Evolutionary conservation across 768 basidiomycete genomes (phyloP).

Genomic region (Trametes maxima): DNA sequence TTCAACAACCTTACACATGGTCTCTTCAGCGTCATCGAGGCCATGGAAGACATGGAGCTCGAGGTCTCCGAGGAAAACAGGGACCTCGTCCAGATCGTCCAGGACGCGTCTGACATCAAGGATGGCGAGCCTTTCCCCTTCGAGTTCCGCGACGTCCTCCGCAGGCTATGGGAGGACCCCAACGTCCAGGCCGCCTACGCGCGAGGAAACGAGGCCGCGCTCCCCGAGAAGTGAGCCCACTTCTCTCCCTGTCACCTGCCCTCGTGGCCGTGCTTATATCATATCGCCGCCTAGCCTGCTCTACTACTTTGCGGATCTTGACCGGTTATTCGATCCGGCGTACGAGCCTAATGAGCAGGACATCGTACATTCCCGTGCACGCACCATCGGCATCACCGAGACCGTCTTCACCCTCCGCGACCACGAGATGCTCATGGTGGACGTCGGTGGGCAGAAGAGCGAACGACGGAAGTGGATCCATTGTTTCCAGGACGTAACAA

Average conservation of each 20-base stretch:
- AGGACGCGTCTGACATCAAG: constrained; percentile 67
- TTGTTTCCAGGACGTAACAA: constrained; percentile 93
- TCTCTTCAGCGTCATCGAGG: constrained; percentile 78
- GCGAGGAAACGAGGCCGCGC: constrained; percentile 86
- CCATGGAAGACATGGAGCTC: constrained; percentile 89
- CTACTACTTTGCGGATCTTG: constrained; percentile 80
- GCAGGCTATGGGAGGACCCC: constrained; percentile 74
- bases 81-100: constrained; percentile 61
- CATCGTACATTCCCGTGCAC: constrained; percentile 82
- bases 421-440: constrained; percentile 90
- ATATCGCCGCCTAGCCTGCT: constrained; percentile 46
- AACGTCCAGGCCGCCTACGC: constrained; percentile 75
- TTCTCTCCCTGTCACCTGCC: constrained; percentile 9
- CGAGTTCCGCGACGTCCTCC: constrained; percentile 66
- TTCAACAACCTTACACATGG: constrained; percentile 92
- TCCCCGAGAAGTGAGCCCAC: constrained; percentile 80
- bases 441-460: constrained; percentile 92
- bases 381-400: constrained; percentile 91
- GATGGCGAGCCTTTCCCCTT: constrained; percentile 82
- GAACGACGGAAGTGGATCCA: constrained; percentile 94
- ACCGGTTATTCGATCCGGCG: constrained; percentile 72
- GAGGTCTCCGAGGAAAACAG: constrained; percentile 64
- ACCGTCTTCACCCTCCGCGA: constrained; percentile 79
- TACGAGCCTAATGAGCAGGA: constrained; percentile 85
- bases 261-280: constrained; percentile 2